These are phyloP conservation scores for Sutorius eximius DNA, from an alignment of 1,284 basidiomycete species.

Conservation along the genomic window DNA sequence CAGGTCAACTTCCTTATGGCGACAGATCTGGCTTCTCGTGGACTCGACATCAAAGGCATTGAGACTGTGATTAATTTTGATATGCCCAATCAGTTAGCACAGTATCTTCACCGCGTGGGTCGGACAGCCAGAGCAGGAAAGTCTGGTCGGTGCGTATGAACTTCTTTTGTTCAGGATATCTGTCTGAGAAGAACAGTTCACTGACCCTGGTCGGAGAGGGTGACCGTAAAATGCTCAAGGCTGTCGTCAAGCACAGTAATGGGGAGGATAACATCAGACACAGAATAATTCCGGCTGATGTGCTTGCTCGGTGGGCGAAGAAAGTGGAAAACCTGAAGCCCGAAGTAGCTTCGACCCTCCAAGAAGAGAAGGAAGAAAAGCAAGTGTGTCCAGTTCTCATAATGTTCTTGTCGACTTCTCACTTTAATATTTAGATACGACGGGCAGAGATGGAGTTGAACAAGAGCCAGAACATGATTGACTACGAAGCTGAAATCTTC, in stretches of 20 bases:
- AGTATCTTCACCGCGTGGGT: constrained; percentile 96
- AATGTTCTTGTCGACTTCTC: constrained; percentile 12
- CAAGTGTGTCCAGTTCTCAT: constrained; percentile 48
- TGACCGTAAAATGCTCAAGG: constrained; percentile 96
- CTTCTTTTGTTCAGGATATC: constrained; percentile 1
- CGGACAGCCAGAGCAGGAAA: constrained; percentile 94
- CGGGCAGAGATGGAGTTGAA: constrained; percentile 95
- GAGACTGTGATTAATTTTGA: constrained; percentile 98
- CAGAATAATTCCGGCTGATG: constrained; percentile 84
- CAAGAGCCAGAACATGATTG: constrained; percentile 95
- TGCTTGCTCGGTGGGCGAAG: constrained; percentile 69
- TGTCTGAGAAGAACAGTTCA: constrained; percentile 53
- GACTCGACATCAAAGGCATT: constrained; percentile 97
- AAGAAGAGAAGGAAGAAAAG: constrained; percentile 97
- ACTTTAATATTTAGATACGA: constrained; percentile 53
- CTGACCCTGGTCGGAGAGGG: constrained; percentile 95
- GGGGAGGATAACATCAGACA: constrained; percentile 86
- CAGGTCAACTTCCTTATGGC: constrained; percentile 89
- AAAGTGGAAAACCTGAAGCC: constrained; percentile 74
- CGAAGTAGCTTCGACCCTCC: constrained; percentile 81
- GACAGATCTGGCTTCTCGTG: constrained; percentile 93
- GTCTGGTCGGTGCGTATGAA: constrained; percentile 73
- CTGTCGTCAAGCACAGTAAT: constrained; percentile 86
- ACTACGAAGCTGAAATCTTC: constrained; percentile 94
- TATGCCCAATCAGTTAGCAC: constrained; percentile 91